phyloP scores from a whole-genome alignment of 2,329 filamentous ascomycete genomes.

The Diaporthe amygdali region DNA sequence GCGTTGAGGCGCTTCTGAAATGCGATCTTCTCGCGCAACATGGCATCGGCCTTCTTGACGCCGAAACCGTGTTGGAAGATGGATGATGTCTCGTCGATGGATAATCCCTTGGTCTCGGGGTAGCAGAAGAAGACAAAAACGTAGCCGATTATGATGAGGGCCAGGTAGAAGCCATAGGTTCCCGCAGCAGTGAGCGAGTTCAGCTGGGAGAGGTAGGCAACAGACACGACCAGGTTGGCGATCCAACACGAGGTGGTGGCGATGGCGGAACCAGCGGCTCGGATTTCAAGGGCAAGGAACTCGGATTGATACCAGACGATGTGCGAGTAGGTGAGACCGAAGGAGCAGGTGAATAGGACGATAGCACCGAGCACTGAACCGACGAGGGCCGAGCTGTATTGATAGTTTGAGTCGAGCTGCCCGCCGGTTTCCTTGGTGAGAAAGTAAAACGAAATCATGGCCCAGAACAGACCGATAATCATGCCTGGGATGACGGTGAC shows the following conservation, averaged over 20 bases:
- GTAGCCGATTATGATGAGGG: constrained; percentile 50
- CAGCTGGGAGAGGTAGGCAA: constrained; percentile 52
- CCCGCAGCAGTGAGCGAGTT: constrained; percentile 48
- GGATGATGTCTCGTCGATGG: constrained; percentile 52
- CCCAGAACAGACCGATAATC: not conserved
- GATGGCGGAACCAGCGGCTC: constrained; percentile 49
- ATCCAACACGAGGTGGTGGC: constrained; percentile 47
- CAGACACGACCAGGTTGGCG: constrained; percentile 49
- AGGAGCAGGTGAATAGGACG: constrained; percentile 48
- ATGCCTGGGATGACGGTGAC: not conserved
- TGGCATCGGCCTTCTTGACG: constrained; percentile 39
- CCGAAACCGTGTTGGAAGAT: constrained; percentile 51
- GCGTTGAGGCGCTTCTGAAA: not conserved
- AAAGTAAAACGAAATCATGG: constrained; percentile 42
- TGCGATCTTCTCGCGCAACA: constrained; percentile 30
- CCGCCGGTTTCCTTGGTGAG: constrained; percentile 45
- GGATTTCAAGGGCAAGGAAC: constrained; percentile 47
- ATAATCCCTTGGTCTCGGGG: constrained; percentile 55
- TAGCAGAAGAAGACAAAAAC: constrained; percentile 51
- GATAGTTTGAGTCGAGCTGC: not conserved
- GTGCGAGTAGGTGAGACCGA: constrained; percentile 46
- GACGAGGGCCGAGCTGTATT: not conserved
- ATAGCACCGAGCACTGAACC: constrained; percentile 41
- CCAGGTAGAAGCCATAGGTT: constrained; percentile 53
- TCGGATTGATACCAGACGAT: constrained; percentile 49